Base-by-base conservation (phyloP, 139 green algal genomes). In the Ettlia oleoabundans region DNA sequence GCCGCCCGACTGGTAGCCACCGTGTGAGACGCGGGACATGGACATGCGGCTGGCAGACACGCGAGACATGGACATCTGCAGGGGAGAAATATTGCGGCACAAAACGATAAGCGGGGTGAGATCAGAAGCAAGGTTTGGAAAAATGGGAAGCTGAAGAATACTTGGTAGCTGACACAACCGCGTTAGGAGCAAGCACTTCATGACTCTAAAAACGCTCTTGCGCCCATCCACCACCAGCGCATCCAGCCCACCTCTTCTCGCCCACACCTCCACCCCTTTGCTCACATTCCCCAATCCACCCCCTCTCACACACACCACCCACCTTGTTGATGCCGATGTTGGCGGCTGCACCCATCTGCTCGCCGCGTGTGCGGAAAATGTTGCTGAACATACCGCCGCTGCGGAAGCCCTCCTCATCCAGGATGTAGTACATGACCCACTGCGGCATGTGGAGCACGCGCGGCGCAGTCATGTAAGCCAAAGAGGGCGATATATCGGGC, bases 401-500 rank as follows among this genome's bases (percentile, higher is more conserved):
- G 74, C 93, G 89, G 76, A 93, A 88, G 75, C 93, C 92, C 37
- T 96, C 92, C 83, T 95, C 92, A 63, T 96, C 93, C 35, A 95
- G 74, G 2, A 87, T 51, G 84, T 89, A 96, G 69, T 86, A 87
- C 78, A 96, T 85, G 3, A 74, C 47, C 90, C 90, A 96, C 86
- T 96, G 73, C 43, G 21, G 55, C 18, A 65, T 33, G 32, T 1
- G 42, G 13, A 47, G 32, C 5, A 41, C 64, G 33, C n/a, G 30
- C 64, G 43, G 64, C 28, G 33, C 64, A 71, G 32, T n/a, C 33
- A 26, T 8, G 61, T 10, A 10, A 32, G 61, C n/a, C 15, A n/a
- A 15, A n/a, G 61, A 58, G 47, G 13, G 15, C 28, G 2, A 37
- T 4, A 32, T 15, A 67, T 4, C 9, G 15, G 8, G 7, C 3